phyloP scores from a whole-genome alignment of 768 basidiomycete genomes.

The Gloeopeniophorella convolvens region DNA sequence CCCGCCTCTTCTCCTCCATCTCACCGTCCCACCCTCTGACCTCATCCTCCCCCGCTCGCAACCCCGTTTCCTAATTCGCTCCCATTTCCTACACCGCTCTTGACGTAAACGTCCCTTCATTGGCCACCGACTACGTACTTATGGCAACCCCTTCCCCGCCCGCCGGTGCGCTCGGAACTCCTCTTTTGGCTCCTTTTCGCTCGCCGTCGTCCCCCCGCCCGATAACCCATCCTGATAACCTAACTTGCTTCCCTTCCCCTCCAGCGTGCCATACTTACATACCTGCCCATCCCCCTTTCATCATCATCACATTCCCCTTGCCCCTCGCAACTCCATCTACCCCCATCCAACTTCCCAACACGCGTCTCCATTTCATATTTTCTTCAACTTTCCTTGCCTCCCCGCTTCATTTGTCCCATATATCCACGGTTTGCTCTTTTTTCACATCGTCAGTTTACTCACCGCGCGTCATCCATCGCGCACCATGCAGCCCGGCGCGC shows the following conservation, averaged over 20 bases:
- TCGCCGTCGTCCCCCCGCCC: background rate
- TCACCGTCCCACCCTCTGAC: background rate
- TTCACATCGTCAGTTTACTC: too few relatives aligned
- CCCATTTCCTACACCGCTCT: background rate
- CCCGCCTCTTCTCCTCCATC: background rate
- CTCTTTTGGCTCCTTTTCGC: background rate
- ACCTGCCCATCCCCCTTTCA: background rate
- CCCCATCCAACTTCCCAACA: background rate
- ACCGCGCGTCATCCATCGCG: too few relatives aligned
- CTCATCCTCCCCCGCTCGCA: slow-evolving; percentile 6
- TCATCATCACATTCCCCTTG: background rate
- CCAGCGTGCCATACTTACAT: slow-evolving; percentile 11
- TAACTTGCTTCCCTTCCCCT: background rate
- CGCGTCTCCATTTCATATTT: slow-evolving; percentile 14
- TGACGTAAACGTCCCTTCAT: slow-evolving; percentile 15
- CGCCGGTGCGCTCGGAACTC: background rate
- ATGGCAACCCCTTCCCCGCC: slow-evolving; percentile 3
- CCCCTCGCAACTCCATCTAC: background rate
- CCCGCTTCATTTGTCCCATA: background rate
- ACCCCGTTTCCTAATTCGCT: slow-evolving; percentile 10
- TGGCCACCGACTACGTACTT: slow-evolving; percentile 6
- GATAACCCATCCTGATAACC: slow-evolving; percentile 1
- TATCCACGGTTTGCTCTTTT: too few relatives aligned
- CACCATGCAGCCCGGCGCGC: too few relatives aligned
- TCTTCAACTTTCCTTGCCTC: slow-evolving; percentile 3